These are phyloP conservation scores for Solanum infundibuliforme DNA, from an alignment of 257 asterid species.

Conservation along the genomic window DNA sequence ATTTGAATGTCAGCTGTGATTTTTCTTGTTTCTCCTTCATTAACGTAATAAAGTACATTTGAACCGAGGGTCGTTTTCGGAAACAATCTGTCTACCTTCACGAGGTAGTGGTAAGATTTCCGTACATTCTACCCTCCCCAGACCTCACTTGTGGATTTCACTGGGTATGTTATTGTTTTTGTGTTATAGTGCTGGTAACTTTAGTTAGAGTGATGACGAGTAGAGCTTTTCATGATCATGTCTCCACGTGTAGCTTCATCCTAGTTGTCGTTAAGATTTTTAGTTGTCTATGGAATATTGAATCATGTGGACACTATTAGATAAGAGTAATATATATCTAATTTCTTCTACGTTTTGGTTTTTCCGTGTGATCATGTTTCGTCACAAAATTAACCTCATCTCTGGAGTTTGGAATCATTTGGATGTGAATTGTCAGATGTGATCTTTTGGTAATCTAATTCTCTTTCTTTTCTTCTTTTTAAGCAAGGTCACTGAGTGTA, in stretches of 20 bases:
- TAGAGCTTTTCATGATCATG: background rate
- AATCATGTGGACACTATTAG: background rate
- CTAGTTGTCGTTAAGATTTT: background rate
- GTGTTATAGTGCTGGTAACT: background rate
- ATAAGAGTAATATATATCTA: background rate
- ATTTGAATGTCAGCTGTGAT: background rate
- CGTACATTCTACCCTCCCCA: background rate
- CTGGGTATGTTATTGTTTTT: too few species aligned
- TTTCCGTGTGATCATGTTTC: background rate
- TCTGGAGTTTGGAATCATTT: background rate
- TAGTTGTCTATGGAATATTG: background rate
- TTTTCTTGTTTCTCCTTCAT: background rate
- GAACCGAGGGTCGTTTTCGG: background rate
- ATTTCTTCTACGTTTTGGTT: background rate
- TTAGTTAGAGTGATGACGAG: background rate
- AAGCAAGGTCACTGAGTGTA: too few species aligned
- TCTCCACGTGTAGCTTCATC: background rate
- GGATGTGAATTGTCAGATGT: background rate
- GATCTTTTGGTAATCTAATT: background rate
- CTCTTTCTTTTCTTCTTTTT: background rate
- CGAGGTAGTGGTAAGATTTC: background rate
- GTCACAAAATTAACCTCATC: background rate
- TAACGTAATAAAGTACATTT: background rate
- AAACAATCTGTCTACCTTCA: background rate
- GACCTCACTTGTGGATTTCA: too few species aligned